A percentile compares a stretch with the other conserved stretches of the same genome.
phyloP scores from a whole-genome alignment of 2,329 filamentous ascomycete genomes.

The Passalora sequoiae region DNA sequence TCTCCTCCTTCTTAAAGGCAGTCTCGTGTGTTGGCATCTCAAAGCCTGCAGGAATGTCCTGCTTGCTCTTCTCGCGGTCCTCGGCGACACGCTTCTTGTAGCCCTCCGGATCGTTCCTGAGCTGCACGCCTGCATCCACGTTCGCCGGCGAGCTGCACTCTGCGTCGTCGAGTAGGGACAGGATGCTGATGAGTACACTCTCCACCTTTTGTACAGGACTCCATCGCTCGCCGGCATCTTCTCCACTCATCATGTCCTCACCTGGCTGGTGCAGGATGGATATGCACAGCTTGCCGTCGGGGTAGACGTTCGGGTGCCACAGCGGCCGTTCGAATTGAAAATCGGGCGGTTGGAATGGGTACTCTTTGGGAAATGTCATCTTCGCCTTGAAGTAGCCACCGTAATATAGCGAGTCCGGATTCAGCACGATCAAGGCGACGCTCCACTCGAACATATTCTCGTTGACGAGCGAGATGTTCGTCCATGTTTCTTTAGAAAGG shows the following conservation, averaged over 20 bases:
- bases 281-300: conserved; percentile 87
- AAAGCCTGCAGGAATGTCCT: conserved; percentile 73
- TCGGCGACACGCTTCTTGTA: conserved; percentile 68
- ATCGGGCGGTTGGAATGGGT: conserved; percentile 82
- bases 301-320: conserved; percentile 90
- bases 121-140: conserved; percentile 83
- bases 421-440: conserved; percentile 84
- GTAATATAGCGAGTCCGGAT: conserved; percentile 85
- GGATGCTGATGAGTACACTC: conserved; percentile 85
- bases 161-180: conserved; percentile 86
- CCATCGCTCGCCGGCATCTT: conserved; percentile 86
- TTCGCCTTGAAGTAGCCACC: conserved; percentile 89
- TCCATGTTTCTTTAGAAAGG: conserved; percentile 86
- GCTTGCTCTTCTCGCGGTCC: conserved; percentile 67
- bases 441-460: conserved; percentile 85
- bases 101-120: conserved; percentile 63
- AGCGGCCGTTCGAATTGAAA: conserved; percentile 80
- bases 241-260: conserved; percentile 87
- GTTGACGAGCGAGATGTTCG: conserved; percentile 77
- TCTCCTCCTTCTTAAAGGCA: conserved; percentile 54
- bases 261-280: conserved; percentile 91
- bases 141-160: conserved; percentile 93
- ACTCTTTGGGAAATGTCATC: conserved; percentile 83
- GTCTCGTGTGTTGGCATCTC: conserved; percentile 70
- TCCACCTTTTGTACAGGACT: conserved; percentile 90